Base-by-base conservation (phyloP, 371 early-diverging fungal species). In the Mortierella polycephala region DNA sequence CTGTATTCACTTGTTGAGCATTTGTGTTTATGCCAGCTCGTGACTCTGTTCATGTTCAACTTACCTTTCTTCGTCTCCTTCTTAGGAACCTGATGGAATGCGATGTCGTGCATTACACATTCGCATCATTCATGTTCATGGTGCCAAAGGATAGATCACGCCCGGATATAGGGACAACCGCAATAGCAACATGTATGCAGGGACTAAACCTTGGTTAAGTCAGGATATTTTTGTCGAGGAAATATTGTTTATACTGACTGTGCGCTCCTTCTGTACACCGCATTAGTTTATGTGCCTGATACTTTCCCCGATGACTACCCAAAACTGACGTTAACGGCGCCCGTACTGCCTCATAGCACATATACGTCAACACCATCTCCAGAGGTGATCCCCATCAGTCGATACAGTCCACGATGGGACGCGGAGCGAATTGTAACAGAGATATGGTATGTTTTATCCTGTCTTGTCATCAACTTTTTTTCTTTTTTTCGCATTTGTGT, bases 381-480 rank as follows among this genome's bases (percentile, higher is more conserved):
- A 7, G 72, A 72, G 47, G 56, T 62, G 42, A 64, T 79, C 20
- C 57, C 59, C 1, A 61, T 79, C 46, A 21, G 20, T 11, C 61
- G 58, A 41, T 79, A 79, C 57, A 79, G 73, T 42, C 79, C 79
- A 20, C 66, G 79, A 51, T 79, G 79, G 79, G 61, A 11, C 20
- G 69, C 66, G 23, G 63, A 79, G 16, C 51, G 73, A 58, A 79
- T 79, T 18, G 59, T 79, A 7, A 42, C n/a, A 5, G 72, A 64
- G 7, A 69, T 79, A 12, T 79, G 79, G 74, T 68, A 56, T 20
- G 63, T 39, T 57, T 44, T 57, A 7, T 18, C 16, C 5, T 16
- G 20, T 37, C 20, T 44, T 50, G 13, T 46, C 46, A 6, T 46
- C 46, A 6, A 46, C 57, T 5, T 20, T 10, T 1, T 56, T 40